Evolutionary conservation across 2,329 filamentous ascomycete species (phyloP).

Genomic region (Penicillium sp.): DNA sequence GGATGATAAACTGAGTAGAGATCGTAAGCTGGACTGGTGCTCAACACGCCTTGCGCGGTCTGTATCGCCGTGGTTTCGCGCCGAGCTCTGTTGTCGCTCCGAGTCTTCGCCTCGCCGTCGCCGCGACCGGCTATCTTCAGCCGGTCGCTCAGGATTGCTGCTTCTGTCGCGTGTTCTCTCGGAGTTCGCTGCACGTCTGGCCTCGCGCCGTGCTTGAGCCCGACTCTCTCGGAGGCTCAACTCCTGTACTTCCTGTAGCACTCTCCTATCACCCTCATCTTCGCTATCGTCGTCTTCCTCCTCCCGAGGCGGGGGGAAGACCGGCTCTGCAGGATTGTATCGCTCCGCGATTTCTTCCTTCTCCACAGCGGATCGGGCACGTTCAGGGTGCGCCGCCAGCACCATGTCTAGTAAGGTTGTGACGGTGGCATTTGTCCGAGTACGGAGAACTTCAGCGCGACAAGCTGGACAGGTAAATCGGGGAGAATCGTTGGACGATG

Average conservation of each 20-base stretch:
- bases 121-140: constrained; percentile 41
- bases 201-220: constrained; percentile 28
- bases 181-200: constrained; percentile 25
- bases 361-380: constrained; percentile 69
- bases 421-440: constrained; percentile 86
- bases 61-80: constrained; percentile 25
- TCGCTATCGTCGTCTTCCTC: constrained; percentile 40
- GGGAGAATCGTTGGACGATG: constrained; percentile 48
- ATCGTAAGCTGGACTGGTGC: constrained; percentile 86
- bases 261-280: constrained; percentile 64
- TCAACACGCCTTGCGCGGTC: constrained; percentile 65
- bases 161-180: constrained; percentile 35
- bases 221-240: constrained; percentile 63
- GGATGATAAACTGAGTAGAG: constrained; percentile 72
- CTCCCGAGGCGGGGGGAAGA: constrained; percentile 64
- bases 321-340: constrained; percentile 79
- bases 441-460: constrained; percentile 81
- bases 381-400: constrained; percentile 74
- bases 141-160: constrained; percentile 40
- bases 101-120: constrained; percentile 39
- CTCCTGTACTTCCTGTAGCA: constrained; percentile 71
- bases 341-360: constrained; percentile 72
- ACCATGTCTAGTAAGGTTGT: constrained; percentile 90
- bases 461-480: constrained; percentile 91
- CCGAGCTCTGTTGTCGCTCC: constrained; percentile 29